These are phyloP conservation scores for Xerocomus amazonicus DNA, from an alignment of 1,284 basidiomycete species.

Conservation along the genomic window DNA sequence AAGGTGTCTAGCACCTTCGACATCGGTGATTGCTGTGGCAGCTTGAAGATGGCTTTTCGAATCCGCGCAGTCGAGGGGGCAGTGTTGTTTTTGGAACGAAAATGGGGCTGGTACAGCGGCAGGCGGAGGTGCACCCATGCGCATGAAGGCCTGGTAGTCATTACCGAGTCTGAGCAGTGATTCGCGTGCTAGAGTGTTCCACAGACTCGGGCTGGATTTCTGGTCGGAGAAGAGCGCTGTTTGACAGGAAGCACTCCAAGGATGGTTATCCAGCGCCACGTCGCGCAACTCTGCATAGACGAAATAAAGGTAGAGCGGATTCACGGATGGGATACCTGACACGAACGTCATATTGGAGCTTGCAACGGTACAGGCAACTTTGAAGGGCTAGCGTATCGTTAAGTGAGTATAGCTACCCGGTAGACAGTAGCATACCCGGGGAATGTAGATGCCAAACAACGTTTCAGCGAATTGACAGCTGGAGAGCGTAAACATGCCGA, in stretches of 20 bases:
- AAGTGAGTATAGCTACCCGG: background rate
- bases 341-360: slow-evolving; percentile 54
- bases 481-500: slow-evolving; percentile 47
- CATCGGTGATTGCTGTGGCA: slow-evolving; percentile 43
- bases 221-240: no score
- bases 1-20: slow-evolving; percentile 50
- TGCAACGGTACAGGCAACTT: slow-evolving; percentile 39
- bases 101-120: slow-evolving; percentile 25
- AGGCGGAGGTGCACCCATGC: slow-evolving; percentile 40
- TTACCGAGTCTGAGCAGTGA: slow-evolving; percentile 64
- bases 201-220: no score
- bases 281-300: slow-evolving; percentile 54
- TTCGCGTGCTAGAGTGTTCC: no score
- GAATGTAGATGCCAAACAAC: slow-evolving; percentile 52
- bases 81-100: slow-evolving; percentile 21
- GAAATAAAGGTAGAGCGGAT: slow-evolving; percentile 49
- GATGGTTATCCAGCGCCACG: slow-evolving; percentile 41
- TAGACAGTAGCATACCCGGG: slow-evolving; percentile 38
- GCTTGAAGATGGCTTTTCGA: slow-evolving; percentile 48
- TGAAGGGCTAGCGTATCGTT: slow-evolving; percentile 39
- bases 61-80: slow-evolving; percentile 42
- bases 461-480: slow-evolving; percentile 61
- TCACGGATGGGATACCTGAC: slow-evolving; percentile 53
- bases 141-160: slow-evolving; percentile 60
- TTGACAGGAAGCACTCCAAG: slow-evolving; percentile 39